Conservation (phyloP, 2,329 filamentous ascomycete genomes). For the Alternaria novae-zelandiae region DNA sequence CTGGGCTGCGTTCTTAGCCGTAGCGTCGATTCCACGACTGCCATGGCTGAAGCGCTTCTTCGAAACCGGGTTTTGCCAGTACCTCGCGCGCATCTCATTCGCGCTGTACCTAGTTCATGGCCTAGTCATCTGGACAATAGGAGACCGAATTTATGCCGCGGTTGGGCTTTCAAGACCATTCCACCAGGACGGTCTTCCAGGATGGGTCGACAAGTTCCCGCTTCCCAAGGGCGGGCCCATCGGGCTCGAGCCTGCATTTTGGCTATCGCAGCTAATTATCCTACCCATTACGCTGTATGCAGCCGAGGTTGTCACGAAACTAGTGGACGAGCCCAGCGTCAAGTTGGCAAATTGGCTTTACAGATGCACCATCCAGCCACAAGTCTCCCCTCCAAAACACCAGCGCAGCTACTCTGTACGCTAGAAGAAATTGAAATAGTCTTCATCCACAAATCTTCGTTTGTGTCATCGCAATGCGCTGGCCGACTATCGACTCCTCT, state of each 20-base stretch:
- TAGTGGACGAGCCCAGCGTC: constrained; percentile 62
- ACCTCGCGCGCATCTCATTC: constrained; percentile 64
- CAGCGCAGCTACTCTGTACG: constrained; percentile 9
- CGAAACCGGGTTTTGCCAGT: constrained; percentile 58
- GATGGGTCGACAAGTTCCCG: constrained; percentile 64
- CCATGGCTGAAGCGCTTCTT: constrained; percentile 56
- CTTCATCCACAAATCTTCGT: not conserved
- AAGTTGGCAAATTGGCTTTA: constrained; percentile 61
- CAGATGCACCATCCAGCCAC: constrained; percentile 48
- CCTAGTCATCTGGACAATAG: constrained; percentile 52
- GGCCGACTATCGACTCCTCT: not conserved
- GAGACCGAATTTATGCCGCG: constrained; percentile 67
- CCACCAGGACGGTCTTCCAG: constrained; percentile 59
- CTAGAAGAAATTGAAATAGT: not conserved
- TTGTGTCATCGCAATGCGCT: not conserved
- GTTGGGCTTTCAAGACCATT: constrained; percentile 61
- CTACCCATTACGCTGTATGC: constrained; percentile 40
- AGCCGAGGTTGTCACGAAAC: constrained; percentile 43
- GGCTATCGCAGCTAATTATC: constrained; percentile 63
- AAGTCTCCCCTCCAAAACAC: constrained; percentile 4
- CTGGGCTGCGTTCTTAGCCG: constrained; percentile 63
- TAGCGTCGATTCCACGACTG: constrained; percentile 65
- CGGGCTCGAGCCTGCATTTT: constrained; percentile 63
- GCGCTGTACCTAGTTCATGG: constrained; percentile 67
- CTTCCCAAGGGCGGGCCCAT: constrained; percentile 63